Evolutionary conservation across 129 eudicot genomes (phyloP).

Genomic region (Lactuca saligna): DNA sequence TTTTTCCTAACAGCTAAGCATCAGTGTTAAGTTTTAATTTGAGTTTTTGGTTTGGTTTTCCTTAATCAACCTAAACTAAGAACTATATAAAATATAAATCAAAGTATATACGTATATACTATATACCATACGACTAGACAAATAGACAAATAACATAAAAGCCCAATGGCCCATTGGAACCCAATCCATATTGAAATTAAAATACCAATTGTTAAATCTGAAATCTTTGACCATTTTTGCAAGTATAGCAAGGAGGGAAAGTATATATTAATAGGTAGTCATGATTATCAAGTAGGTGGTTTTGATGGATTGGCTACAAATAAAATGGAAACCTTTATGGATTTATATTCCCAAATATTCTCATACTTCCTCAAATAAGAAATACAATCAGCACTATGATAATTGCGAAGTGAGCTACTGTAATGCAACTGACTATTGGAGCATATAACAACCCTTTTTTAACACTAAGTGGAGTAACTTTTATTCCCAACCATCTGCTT

Average conservation of each 20-base stretch:
- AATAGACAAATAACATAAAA: background rate
- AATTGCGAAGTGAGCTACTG: constrained; percentile 15
- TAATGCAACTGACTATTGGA: constrained; percentile 19
- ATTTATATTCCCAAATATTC: constrained; percentile 16
- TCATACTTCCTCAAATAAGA: constrained; percentile 21
- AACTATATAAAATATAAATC: no score
- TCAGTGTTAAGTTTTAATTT: background rate
- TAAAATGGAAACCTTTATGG: constrained; percentile 3
- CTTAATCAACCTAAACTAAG: background rate
- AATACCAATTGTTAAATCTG: no score
- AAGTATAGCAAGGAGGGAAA: background rate
- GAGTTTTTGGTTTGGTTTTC: background rate
- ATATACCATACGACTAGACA: no score
- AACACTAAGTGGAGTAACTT: constrained; percentile 34
- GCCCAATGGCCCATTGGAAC: background rate
- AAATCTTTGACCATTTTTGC: background rate
- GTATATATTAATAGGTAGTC: background rate
- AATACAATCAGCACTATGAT: constrained; percentile 18
- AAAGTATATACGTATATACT: no score
- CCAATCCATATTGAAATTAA: background rate
- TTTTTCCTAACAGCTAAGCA: background rate
- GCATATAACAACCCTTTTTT: constrained; percentile 23
- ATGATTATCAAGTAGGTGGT: background rate
- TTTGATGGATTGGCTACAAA: background rate
- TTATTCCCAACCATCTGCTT: constrained; percentile 44